Base-by-base conservation (phyloP, 2,329 filamentous ascomycete species). In the Onygenales sp. region DNA sequence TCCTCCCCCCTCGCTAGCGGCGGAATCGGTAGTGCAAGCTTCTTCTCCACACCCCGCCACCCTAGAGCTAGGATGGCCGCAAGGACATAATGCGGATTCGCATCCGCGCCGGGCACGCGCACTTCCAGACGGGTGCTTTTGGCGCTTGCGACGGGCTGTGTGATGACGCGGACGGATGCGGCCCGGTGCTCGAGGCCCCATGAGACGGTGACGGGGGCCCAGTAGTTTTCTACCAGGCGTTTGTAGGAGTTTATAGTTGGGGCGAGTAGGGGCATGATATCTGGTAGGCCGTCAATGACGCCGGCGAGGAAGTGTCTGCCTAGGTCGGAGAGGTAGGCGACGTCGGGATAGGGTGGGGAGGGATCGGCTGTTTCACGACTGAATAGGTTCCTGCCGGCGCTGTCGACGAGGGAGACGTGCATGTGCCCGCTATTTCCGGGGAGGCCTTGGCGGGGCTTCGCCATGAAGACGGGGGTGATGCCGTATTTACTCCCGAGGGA, bases 191-290 rank as follows among this genome's bases (percentile, higher is more conserved):
- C 93, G 4, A 96, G 74, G 0, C 93, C 93, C 93, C 93, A 98
- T 0, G 89, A 95, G 0, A 97, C 93, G 0, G 92, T 96, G 5
- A 98, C 93, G 0, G 93, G 93, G 0, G 93, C 93, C 93, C 93
- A 98, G 73, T 96, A 97, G 73, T 97, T 97, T 75, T 98, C 93
- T 2, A 98, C 93, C 0, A 98, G 80, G 3, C 93, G 85, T 74
- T 98, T 98, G 78, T 98, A 98, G 57, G 88, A 95, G 78, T 98
- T 98, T 65, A 98, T 82, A 1, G 89, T 98, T 0, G 93, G 93
- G 0, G 92, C 93, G 10, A 98, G 77, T 54, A 97, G 77, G 0
- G 93, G 93, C 93, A 98, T 98, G 60, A 97, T 83, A 65, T 96
- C 89, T 2, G 93, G 89, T 3, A 98, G 79, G 11, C 92, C 93